Evolutionary conservation across 108 stramenopile species (phyloP).

Genomic region (Cyclotella baltica): DNA sequence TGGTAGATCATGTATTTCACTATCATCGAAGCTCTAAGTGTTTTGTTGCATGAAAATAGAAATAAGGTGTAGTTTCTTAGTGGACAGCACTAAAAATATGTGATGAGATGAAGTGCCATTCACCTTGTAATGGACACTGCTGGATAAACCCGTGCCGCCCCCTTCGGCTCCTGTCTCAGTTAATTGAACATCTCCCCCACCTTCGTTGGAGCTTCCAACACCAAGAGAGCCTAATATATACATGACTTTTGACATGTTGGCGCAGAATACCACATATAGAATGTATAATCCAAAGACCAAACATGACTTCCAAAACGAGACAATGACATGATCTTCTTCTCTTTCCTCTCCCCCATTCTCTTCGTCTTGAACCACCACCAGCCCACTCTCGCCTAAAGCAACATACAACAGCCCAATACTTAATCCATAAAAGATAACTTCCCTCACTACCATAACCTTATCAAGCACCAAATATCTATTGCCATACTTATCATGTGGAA

Average conservation of each 20-base stretch:
- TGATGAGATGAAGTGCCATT: not conserved
- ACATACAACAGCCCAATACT: conserved; percentile 64
- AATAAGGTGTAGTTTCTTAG: not conserved
- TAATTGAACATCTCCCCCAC: not conserved
- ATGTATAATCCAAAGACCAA: conserved; percentile 76
- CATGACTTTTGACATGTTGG: conserved; percentile 54
- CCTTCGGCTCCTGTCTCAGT: not conserved
- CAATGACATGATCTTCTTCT: conserved; percentile 60
- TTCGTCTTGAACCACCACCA: conserved; percentile 35
- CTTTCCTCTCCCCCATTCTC: conserved; percentile 30
- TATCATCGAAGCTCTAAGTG: conserved; percentile 41
- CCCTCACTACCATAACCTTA: conserved; percentile 65
- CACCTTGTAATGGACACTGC: conserved; percentile 35
- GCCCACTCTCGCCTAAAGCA: conserved; percentile 56
- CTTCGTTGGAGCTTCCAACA: not conserved
- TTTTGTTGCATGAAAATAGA: not conserved
- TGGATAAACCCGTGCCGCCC: not conserved
- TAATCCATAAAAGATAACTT: conserved; percentile 75
- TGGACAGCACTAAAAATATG: not conserved
- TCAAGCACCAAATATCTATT: conserved; percentile 55
- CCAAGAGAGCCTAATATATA: conserved; percentile 20
- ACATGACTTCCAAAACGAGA: conserved; percentile 63
- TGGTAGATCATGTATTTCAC: conserved; percentile 31
- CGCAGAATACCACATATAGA: conserved; percentile 72
- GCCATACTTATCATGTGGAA: conserved; percentile 48